phyloP scores from a whole-genome alignment of 371 early-diverging fungal genomes.

The Funneliformis caledonium region DNA sequence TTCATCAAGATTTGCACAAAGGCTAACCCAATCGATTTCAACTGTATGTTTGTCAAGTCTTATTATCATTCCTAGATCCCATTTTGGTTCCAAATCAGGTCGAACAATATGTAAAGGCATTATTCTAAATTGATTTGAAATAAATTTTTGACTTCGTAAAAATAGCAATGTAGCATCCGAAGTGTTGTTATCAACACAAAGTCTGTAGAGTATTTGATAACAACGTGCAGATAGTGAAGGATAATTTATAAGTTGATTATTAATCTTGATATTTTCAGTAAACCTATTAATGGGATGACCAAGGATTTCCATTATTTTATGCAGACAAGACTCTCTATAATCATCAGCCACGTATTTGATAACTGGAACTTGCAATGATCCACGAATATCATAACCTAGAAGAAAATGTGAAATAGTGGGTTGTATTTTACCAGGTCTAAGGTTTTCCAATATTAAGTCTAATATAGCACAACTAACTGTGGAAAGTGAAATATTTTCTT shows the following conservation, averaged over 20 bases:
- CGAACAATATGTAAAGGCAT: conserved; percentile 56
- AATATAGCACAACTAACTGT: conserved; percentile 75
- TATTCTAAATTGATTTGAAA: conserved; percentile 61
- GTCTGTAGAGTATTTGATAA: conserved; percentile 78
- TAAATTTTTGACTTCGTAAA: conserved; percentile 79
- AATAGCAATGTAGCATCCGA: conserved; percentile 77
- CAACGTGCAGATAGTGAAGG: conserved; percentile 87
- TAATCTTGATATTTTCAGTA: conserved; percentile 49
- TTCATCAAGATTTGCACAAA: conserved; percentile 77
- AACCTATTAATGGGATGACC: conserved; percentile 39
- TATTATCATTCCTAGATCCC: conserved; percentile 33
- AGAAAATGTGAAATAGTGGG: conserved; percentile 87
- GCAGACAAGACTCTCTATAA: conserved; percentile 14
- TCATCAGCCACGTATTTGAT: conserved; percentile 20
- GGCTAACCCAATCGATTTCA: conserved; percentile 54
- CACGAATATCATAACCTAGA: conserved; percentile 70
- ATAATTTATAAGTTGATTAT: conserved; percentile 53
- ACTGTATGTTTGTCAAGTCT: conserved; percentile 47
- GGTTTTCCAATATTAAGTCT: conserved; percentile 70
- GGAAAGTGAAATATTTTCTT: conserved; percentile 44
- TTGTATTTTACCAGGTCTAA: conserved; percentile 49
- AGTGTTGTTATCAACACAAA: conserved; percentile 74
- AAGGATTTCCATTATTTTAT: conserved; percentile 29
- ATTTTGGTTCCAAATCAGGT: conserved; percentile 42
- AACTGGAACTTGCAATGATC: conserved; percentile 30